These are phyloP conservation scores for Talaromyces piceae DNA, from an alignment of 2,329 filamentous ascomycete genomes.

Conservation along the genomic window DNA sequence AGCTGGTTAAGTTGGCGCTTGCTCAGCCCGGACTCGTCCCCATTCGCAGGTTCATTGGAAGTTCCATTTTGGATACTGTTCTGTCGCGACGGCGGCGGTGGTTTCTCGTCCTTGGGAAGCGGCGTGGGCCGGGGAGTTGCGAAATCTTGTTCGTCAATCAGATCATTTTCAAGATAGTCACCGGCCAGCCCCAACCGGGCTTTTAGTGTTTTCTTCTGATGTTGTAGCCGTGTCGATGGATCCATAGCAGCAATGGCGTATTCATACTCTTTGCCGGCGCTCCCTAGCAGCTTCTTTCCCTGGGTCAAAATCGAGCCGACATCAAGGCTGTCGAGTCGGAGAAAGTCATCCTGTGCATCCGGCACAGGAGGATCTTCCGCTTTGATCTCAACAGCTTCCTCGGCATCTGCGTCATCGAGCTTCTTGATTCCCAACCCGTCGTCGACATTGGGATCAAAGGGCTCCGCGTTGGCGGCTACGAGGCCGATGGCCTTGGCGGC, in stretches of 20 bases:
- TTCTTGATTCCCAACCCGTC: constrained; percentile 49
- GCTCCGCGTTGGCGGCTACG: constrained; percentile 80
- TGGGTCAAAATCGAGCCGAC: constrained; percentile 71
- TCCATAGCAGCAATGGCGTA: constrained; percentile 76
- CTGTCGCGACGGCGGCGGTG: constrained; percentile 33
- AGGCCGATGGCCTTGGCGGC: constrained; percentile 90
- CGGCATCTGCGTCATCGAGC: constrained; percentile 47
- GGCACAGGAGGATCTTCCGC: constrained; percentile 21
- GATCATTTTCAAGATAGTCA: constrained; percentile 76
- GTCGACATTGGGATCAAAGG: constrained; percentile 79
- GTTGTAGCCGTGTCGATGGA: constrained; percentile 68
- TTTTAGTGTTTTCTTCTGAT: constrained; percentile 82
- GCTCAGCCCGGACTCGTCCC: constrained; percentile 69
- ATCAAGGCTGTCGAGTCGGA: constrained; percentile 68
- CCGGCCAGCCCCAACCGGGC: constrained; percentile 78
- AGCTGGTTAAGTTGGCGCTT: constrained; percentile 90
- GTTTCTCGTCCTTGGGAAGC: constrained; percentile 45
- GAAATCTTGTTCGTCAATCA: constrained; percentile 59
- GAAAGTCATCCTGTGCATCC: constrained; percentile 51
- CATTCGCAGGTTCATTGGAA: constrained; percentile 42
- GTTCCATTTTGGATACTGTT: constrained; percentile 41
- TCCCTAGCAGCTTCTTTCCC: constrained; percentile 77
- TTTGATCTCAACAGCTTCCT: constrained; percentile 27
- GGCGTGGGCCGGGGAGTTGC: constrained; percentile 35
- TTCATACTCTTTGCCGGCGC: constrained; percentile 72